Evolutionary conservation across 129 eudicot genomes (phyloP).

Genomic region (Mikania micrantha): DNA sequence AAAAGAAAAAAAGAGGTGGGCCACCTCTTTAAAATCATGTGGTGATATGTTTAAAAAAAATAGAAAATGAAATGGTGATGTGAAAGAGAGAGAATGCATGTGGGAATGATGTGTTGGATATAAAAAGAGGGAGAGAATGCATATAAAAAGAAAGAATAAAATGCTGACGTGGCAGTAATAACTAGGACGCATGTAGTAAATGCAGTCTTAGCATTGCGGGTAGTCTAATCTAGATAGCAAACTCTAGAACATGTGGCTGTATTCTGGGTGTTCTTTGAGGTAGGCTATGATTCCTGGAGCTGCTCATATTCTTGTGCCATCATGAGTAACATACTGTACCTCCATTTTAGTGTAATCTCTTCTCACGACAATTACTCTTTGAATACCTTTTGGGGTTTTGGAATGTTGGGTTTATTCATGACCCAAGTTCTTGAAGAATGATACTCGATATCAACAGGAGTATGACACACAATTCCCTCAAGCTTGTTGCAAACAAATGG

Average conservation of each 20-base stretch:
- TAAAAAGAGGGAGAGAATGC: too few species aligned
- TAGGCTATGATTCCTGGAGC: slow-evolving; percentile 31
- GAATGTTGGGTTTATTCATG: slow-evolving; percentile 59
- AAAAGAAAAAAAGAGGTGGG: too few species aligned
- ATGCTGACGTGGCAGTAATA: too few species aligned
- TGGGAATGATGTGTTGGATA: too few species aligned
- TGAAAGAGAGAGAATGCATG: too few species aligned
- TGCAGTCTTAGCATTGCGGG: too few species aligned
- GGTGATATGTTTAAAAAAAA: too few species aligned
- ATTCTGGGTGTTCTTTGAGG: slow-evolving; percentile 51
- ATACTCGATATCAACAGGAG: slow-evolving; percentile 55
- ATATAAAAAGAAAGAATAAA: too few species aligned
- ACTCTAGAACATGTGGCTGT: slow-evolving; percentile 16
- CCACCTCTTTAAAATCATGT: too few species aligned
- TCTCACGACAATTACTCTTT: slow-evolving; percentile 40
- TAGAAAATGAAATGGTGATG: too few species aligned
- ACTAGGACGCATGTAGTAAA: too few species aligned
- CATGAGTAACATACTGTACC: slow-evolving; percentile 48
- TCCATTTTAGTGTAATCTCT: slow-evolving; percentile 67
- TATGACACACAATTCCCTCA: slow-evolving; percentile 40
- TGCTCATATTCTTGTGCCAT: slow-evolving; percentile 49
- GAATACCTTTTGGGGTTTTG: slow-evolving; percentile 64
- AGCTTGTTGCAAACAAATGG: slow-evolving; percentile 57
- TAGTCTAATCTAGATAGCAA: too few species aligned
- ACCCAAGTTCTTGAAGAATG: slow-evolving; percentile 58